phyloP scores from a whole-genome alignment of 2,329 filamentous ascomycete species.

The Aspergillus sp. region DNA sequence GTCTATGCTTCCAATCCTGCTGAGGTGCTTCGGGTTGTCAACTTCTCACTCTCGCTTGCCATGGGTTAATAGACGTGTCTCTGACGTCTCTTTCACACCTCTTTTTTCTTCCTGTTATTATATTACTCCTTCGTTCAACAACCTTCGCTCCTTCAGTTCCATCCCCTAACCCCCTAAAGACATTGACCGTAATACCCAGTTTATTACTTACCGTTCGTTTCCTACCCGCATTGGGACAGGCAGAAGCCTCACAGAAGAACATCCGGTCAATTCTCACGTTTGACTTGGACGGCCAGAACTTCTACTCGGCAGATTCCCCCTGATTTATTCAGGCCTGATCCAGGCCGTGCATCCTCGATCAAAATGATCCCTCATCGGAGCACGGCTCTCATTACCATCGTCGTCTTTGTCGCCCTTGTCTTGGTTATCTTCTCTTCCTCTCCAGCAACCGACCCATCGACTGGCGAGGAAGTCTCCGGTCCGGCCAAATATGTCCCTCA shows the following conservation, averaged over 20 bases:
- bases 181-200: neutral
- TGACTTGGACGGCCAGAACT: neutral
- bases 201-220: neutral
- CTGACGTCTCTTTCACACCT: neutral
- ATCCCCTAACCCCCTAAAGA: neutral
- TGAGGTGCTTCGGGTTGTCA: neutral
- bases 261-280: neutral
- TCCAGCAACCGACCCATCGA: constrained; percentile 26
- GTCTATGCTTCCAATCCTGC: neutral
- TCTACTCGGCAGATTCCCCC: neutral
- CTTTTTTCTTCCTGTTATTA: neutral
- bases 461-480: constrained; percentile 25
- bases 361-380: constrained; percentile 46
- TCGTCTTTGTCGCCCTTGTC: constrained; percentile 46
- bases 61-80: neutral
- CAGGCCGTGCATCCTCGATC: neutral
- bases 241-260: neutral
- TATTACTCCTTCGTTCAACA: neutral
- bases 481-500: constrained; percentile 36
- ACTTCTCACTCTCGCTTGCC: neutral
- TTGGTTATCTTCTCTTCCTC: constrained; percentile 49
- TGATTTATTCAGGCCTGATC: neutral
- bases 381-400: constrained; percentile 44
- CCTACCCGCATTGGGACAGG: neutral
- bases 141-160: neutral